Conservation (phyloP, 2,329 filamentous ascomycete species). For the Sclerotinia borealis region DNA sequence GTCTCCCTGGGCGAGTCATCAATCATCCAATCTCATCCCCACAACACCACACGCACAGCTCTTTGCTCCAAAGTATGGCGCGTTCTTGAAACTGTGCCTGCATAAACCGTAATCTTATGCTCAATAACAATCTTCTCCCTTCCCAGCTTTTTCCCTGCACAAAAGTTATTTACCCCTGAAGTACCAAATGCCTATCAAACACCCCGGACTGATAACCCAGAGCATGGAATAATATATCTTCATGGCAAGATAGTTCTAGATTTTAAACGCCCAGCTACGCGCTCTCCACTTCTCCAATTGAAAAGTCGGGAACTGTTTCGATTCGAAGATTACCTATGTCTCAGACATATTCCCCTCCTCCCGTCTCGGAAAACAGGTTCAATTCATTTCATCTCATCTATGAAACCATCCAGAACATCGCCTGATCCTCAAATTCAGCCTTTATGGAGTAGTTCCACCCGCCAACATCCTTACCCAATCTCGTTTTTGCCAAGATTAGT, state of each 20-base stretch:
- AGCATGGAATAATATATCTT: not conserved
- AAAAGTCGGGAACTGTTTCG: not conserved
- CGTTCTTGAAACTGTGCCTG: conserved; percentile 2
- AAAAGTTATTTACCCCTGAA: not conserved
- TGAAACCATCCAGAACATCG: not conserved
- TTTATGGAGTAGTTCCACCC: not conserved
- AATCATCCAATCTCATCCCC: not conserved
- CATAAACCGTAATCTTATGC: not conserved
- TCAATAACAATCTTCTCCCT: not conserved
- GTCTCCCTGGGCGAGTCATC: too few species aligned
- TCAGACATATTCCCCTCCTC: too few species aligned
- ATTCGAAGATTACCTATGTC: too few species aligned
- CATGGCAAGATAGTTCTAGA: not conserved
- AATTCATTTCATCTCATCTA: not conserved
- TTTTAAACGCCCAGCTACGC: conserved; percentile 4
- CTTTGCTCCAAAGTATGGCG: not conserved
- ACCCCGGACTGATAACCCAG: not conserved
- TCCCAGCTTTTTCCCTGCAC: not conserved
- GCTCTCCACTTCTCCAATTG: conserved; percentile 1
- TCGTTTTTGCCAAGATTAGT: not conserved
- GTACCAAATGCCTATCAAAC: not conserved
- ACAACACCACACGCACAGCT: not conserved
- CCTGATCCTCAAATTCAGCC: not conserved
- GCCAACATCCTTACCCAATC: not conserved
- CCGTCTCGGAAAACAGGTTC: too few species aligned